These are phyloP conservation scores for Hemerocallis citrina DNA, from an alignment of 106 monocot species.

Conservation along the genomic window DNA sequence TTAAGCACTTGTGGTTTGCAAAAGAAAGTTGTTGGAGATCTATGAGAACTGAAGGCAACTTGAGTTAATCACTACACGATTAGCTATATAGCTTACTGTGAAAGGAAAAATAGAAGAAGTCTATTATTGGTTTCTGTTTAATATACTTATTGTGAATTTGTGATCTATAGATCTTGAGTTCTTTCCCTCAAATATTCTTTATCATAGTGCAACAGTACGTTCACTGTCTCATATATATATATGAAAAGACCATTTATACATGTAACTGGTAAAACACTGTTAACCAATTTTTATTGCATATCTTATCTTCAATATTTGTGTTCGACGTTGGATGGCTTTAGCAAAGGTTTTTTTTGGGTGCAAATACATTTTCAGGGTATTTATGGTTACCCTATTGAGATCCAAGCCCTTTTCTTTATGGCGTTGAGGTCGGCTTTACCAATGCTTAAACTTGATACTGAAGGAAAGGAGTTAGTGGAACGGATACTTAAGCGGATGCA, in stretches of 20 bases:
- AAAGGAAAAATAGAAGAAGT: not conserved
- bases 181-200: too few relatives aligned
- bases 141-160: too few relatives aligned
- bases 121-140: too few relatives aligned
- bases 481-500: conserved; percentile 43
- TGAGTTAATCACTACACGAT: not conserved
- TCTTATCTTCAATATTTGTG: too few relatives aligned
- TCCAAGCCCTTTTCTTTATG: conserved; percentile 54
- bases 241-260: too few relatives aligned
- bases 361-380: conserved; percentile 20
- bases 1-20: not conserved
- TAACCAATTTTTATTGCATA: too few relatives aligned
- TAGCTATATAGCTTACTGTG: not conserved
- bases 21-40: not conserved
- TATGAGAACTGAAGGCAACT: not conserved
- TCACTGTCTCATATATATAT: too few relatives aligned
- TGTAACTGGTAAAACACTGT: too few relatives aligned
- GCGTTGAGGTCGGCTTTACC: conserved; percentile 30
- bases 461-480: conserved; percentile 42
- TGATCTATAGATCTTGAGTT: too few relatives aligned
- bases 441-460: conserved; percentile 37
- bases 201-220: too few relatives aligned
- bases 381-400: conserved; percentile 51
- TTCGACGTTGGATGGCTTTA: too few relatives aligned
- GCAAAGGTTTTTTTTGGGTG: conserved; percentile 4